These are phyloP conservation scores for Oidiodendron maius DNA, from an alignment of 495 filamentous ascomycete genomes.

Conservation along the genomic window DNA sequence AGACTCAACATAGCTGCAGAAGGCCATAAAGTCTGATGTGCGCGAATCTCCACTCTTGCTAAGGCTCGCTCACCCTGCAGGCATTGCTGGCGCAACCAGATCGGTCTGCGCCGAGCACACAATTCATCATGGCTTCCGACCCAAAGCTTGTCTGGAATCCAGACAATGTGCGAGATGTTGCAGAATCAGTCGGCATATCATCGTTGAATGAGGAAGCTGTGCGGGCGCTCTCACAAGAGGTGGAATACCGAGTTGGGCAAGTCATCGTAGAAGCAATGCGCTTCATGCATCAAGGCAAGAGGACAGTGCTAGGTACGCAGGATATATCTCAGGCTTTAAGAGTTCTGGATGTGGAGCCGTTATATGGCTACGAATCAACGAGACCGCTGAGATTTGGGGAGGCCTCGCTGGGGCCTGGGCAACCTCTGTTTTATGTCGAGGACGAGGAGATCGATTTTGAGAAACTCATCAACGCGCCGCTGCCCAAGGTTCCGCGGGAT, in stretches of 20 bases:
- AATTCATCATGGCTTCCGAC: constrained; percentile 6
- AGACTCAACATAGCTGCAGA: too few species aligned
- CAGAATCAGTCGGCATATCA: constrained; percentile 86
- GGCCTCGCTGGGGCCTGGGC: constrained; percentile 87
- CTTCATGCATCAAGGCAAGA: constrained; percentile 84
- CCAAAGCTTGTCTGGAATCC: constrained; percentile 74
- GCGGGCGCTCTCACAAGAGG: constrained; percentile 80
- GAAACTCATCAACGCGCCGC: constrained; percentile 91
- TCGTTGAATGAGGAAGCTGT: constrained; percentile 74
- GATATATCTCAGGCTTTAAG: constrained; percentile 79
- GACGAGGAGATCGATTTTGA: constrained; percentile 99
- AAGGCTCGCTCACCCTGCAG: too few species aligned
- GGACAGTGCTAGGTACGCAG: constrained; percentile 75
- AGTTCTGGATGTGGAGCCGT: constrained; percentile 84
- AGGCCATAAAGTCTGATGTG: too few species aligned
- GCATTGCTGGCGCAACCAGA: not conserved
- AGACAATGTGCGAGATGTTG: constrained; percentile 90
- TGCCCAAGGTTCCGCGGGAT: constrained; percentile 93
- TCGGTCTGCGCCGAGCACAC: not conserved
- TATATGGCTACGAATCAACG: constrained; percentile 91
- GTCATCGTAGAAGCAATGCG: constrained; percentile 90
- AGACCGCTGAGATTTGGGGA: constrained; percentile 86
- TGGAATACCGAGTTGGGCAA: constrained; percentile 89
- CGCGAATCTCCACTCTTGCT: too few species aligned
- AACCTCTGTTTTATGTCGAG: constrained; percentile 94